Evolutionary conservation across 176 grass and related monocot genomes (phyloP), one percentile per base, ranked within the genome.

Genomic region (Phragmites australis): DNA sequence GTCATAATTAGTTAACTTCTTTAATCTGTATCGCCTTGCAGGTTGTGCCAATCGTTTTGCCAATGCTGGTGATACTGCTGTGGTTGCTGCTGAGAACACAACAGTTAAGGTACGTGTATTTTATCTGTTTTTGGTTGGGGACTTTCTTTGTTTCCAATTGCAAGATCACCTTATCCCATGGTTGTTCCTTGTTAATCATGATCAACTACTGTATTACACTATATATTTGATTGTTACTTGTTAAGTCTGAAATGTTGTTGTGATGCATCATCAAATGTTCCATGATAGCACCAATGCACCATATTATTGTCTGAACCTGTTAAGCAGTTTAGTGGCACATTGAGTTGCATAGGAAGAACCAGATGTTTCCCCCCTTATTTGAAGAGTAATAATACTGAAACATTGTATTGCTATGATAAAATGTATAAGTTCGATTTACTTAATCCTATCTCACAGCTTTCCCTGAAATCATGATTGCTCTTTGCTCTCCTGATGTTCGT

Each of bases 41-140:
- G 92, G 96, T 59, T 99, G 92, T 92, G 92, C 95, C 64, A 99
- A 99, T 79, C 92, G 92, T 41, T 99, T 99, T 91, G 96, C 96
- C 23, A 93, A 99, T 76, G 90, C 92, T 8, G 96, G 92, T 81
- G 92, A 99, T 83, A 93, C 92, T 64, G 90, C 92, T 63, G 87
- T 94, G 54, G 88, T 93, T 72, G 92, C 88, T 86, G 96, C 92
- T 48, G 96, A 85, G 81, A 99, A 88, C 55, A 90, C 96, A 61
- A 90, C 96, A 75, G 86, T 89, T 76, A 88, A 88, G 90, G 96
- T 95, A 40, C 23, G 26, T 69, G 32, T 81, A 47, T 41, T 92
- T 27, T 65, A 65, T 52, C 42, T 45, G 10, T n/a, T 62, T 10
- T 39, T 46, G 32, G 41, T 10, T 44, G 16, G 26, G 5, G n/a